Percentiles rank a stretch among this genome's conserved stretches.
These are phyloP conservation scores for Xerocomus amazonicus DNA, from an alignment of 1,284 basidiomycete species.

Conservation along the genomic window DNA sequence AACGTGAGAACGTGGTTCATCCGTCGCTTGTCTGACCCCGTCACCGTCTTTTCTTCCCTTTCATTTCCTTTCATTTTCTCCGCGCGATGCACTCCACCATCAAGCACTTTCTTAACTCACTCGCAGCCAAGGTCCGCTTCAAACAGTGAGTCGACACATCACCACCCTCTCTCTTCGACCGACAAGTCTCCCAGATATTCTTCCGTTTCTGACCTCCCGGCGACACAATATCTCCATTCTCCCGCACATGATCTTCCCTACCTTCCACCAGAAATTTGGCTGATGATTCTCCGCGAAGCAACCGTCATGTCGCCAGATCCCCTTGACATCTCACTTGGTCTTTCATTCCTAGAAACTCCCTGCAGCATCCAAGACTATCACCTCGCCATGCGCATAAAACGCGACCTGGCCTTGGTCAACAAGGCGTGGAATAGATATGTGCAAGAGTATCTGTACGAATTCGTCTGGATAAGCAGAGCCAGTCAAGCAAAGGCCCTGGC, in stretches of 20 bases:
- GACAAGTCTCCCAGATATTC: conserved; percentile 11
- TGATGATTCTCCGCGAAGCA: conserved; percentile 52
- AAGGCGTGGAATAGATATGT: conserved; percentile 51
- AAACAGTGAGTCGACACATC: conserved; percentile 15
- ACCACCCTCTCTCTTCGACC: neutral
- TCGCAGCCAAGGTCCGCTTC: conserved; percentile 18
- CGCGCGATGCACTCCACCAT: conserved; percentile 16
- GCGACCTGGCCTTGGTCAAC: conserved; percentile 50
- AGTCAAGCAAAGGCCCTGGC: conserved; percentile 58
- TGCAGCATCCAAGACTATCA: conserved; percentile 42
- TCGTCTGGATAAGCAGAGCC: conserved; percentile 61
- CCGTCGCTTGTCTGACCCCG: no score
- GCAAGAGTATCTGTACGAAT: conserved; percentile 58
- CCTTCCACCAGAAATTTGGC: conserved; percentile 59
- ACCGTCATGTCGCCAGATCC: conserved; percentile 43
- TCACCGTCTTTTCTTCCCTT: neutral
- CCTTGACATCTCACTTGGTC: conserved; percentile 44
- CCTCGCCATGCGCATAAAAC: conserved; percentile 46
- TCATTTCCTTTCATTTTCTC: neutral
- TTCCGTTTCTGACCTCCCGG: conserved; percentile 4
- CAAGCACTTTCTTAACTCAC: conserved; percentile 9
- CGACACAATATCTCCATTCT: conserved; percentile 21
- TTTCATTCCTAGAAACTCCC: conserved; percentile 47
- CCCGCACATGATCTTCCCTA: conserved; percentile 38
- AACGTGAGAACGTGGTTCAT: no score